Conservation (phyloP, 2,329 filamentous ascomycete genomes). For the Harringtonia lauricola region DNA sequence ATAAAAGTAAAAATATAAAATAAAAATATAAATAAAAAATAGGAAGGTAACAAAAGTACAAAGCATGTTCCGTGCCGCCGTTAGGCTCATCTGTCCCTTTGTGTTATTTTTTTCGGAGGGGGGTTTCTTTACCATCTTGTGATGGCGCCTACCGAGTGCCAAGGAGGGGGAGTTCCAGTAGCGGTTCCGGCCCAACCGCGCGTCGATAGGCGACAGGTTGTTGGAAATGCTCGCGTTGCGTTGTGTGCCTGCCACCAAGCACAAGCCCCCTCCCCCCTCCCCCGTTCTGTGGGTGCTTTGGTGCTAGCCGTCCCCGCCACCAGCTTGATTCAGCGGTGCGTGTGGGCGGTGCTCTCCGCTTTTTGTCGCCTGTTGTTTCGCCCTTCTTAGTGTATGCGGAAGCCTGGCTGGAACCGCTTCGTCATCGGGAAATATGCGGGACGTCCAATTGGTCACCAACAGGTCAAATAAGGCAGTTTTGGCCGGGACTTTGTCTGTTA, state of each 20-base stretch:
- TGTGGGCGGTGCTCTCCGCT: conserved; percentile 1
- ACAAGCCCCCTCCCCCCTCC: background rate
- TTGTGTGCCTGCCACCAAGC: too few species aligned
- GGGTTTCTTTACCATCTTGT: too few species aligned
- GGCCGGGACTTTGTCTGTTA: background rate
- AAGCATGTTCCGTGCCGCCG: too few species aligned
- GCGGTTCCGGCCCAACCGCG: background rate
- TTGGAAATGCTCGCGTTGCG: background rate
- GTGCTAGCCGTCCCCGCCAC: background rate
- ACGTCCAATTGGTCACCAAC: background rate
- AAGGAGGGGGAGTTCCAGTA: too few species aligned
- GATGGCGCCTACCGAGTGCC: too few species aligned
- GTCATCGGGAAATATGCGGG: background rate
- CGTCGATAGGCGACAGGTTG: background rate
- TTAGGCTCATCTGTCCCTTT: too few species aligned
- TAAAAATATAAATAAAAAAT: background rate
- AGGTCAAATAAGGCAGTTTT: background rate
- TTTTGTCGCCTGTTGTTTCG: background rate
- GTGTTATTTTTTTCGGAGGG: too few species aligned
- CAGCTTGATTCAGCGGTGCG: background rate
- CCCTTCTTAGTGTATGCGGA: background rate
- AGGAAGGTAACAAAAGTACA: too few species aligned
- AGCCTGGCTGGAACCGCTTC: background rate
- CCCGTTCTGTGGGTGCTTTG: background rate
- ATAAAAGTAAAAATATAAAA: background rate